Evolutionary conservation across 805 yeast genomes (phyloP).

Genomic region (Cyberlindnera mycetangii): DNA sequence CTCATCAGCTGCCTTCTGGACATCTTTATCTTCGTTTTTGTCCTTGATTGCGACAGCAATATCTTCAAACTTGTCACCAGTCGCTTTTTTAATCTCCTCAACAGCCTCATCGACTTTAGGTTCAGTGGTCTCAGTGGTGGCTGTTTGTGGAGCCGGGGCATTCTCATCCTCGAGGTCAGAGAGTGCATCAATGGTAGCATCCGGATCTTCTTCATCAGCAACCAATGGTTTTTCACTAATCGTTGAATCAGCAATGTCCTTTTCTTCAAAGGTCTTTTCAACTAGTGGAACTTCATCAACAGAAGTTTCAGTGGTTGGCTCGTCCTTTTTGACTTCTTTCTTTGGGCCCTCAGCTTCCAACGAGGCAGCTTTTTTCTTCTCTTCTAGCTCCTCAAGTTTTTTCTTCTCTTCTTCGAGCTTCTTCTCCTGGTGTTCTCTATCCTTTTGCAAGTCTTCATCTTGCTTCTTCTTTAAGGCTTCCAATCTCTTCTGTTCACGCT

Average conservation of each 20-base stretch:
- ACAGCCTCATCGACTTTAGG: constrained; percentile 5
- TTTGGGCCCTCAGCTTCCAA: constrained; percentile 17
- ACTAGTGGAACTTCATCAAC: constrained; percentile 1
- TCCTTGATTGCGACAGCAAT: constrained; percentile 1
- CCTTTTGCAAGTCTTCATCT: constrained; percentile 10
- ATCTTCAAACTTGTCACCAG: constrained; percentile 7
- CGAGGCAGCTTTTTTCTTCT: constrained; percentile 13
- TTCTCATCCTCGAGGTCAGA: constrained; percentile 13
- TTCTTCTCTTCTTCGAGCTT: constrained; percentile 10
- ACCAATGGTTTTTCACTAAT: constrained; percentile 1
- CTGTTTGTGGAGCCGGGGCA: constrained; percentile 4
- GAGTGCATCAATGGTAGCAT: constrained; percentile 12
- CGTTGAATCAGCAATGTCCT: not conserved
- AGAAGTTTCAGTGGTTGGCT: not conserved
- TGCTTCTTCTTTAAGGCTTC: constrained; percentile 15
- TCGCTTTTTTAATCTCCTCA: constrained; percentile 5
- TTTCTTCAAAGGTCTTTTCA: not conserved
- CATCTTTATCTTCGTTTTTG: constrained; percentile 4
- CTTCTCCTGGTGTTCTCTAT: constrained; percentile 8
- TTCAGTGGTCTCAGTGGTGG: constrained; percentile 5
- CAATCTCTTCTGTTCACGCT: constrained; percentile 14
- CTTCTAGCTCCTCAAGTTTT: constrained; percentile 16
- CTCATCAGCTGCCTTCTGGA: constrained; percentile 4
- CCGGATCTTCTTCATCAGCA: constrained; percentile 11
- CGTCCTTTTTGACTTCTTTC: constrained; percentile 5